These are phyloP conservation scores for Penicillium coprophilum DNA, from an alignment of 495 filamentous ascomycete genomes.

Conservation along the genomic window DNA sequence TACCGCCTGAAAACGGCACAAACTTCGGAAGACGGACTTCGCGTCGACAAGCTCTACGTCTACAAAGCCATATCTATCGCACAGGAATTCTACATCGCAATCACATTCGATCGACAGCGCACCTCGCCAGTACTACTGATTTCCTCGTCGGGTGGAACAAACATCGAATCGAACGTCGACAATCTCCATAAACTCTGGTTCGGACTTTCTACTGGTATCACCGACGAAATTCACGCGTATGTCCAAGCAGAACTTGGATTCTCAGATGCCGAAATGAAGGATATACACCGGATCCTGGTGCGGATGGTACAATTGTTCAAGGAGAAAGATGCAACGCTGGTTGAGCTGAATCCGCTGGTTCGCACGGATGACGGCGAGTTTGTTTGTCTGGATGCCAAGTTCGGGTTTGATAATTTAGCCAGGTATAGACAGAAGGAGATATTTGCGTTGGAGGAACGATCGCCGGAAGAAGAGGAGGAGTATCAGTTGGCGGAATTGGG, in stretches of 20 bases:
- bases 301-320: conserved; percentile 31
- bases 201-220: conserved; percentile 24
- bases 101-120: conserved; percentile 36
- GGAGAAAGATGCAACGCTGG: conserved; percentile 35
- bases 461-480: conserved; percentile 19
- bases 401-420: conserved; percentile 32
- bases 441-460: conserved; percentile 25
- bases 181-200: conserved; percentile 32
- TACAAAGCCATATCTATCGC: conserved; percentile 29
- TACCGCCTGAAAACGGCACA: conserved; percentile 34
- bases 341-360: conserved; percentile 39
- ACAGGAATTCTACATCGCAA: conserved; percentile 35
- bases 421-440: conserved; percentile 27
- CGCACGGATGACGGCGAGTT: conserved; percentile 28
- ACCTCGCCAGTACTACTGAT: conserved; percentile 30
- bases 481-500: conserved; percentile 26
- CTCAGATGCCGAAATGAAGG: conserved; percentile 24
- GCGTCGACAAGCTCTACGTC: conserved; percentile 37
- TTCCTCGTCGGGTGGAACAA: conserved; percentile 30
- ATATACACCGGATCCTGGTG: conserved; percentile 23
- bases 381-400: conserved; percentile 34
- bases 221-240: conserved; percentile 20
- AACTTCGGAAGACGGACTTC: conserved; percentile 30
- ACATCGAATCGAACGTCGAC: conserved; percentile 34
- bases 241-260: conserved; percentile 30